phyloP scores from a whole-genome alignment of 441 rosid genomes.

The Theobroma grandiflorum region DNA sequence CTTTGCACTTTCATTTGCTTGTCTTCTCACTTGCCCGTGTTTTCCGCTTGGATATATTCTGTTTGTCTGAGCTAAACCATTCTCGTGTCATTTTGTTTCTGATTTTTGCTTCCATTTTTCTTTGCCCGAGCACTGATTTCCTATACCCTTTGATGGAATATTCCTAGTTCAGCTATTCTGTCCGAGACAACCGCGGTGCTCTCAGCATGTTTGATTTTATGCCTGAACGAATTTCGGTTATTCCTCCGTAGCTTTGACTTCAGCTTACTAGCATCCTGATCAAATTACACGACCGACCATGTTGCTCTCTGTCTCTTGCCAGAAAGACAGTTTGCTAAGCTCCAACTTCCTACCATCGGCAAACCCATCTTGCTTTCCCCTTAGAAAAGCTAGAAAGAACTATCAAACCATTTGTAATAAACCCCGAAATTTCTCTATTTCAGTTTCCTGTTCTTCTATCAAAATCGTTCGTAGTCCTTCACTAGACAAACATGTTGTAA shows the following conservation, averaged over 20 bases:
- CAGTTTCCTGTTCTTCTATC: conserved; percentile 52
- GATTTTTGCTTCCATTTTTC: background rate
- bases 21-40: background rate
- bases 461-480: conserved; percentile 72
- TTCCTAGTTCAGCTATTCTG: rapidly evolving
- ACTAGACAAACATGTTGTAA: conserved; percentile 76
- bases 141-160: background rate
- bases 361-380: conserved; percentile 25
- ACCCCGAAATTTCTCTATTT: conserved; percentile 28
- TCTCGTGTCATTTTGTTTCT: background rate
- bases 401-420: conserved; percentile 33
- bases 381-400: conserved; percentile 19
- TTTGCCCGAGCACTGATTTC: background rate
- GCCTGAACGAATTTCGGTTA: background rate
- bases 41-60: background rate
- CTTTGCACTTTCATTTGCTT: background rate
- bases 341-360: conserved; percentile 50
- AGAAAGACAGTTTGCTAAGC: conserved; percentile 33
- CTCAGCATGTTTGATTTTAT: conserved; percentile 16
- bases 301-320: conserved; percentile 38
- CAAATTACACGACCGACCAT: conserved; percentile 5
- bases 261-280: background rate
- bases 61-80: background rate
- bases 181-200: background rate
- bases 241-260: background rate